These are phyloP conservation scores for Podospora bellae-mahoneyi DNA, from an alignment of 495 filamentous ascomycete species.

Conservation along the genomic window DNA sequence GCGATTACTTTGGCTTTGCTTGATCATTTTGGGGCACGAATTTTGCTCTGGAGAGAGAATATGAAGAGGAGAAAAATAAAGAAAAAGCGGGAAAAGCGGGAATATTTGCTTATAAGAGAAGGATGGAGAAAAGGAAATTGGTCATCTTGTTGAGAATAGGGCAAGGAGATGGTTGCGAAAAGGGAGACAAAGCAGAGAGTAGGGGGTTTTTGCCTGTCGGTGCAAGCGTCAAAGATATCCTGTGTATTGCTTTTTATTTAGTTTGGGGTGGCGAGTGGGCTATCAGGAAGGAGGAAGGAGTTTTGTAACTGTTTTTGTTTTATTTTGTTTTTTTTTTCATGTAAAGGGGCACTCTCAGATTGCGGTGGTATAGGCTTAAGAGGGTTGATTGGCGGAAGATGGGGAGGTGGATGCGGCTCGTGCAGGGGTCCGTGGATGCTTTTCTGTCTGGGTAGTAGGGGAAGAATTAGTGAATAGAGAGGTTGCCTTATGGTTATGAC, in stretches of 20 bases:
- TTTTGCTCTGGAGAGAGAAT: not conserved
- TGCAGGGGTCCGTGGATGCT: not conserved
- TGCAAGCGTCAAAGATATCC: not conserved
- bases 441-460: not conserved
- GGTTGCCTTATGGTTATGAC: not conserved
- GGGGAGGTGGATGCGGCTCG: not conserved
- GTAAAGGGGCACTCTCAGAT: not conserved
- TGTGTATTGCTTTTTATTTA: not conserved
- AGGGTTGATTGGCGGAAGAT: not conserved
- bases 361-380: not conserved
- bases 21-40: slow-evolving; percentile 38
- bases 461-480: not conserved
- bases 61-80: not conserved
- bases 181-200: not conserved
- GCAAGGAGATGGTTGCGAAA: not conserved
- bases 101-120: not conserved
- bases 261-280: no score
- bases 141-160: not conserved
- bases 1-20: slow-evolving; percentile 98
- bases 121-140: no score
- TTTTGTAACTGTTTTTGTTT: not conserved
- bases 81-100: not conserved
- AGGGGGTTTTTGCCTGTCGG: not conserved
- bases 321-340: not conserved
- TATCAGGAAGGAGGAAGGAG: no score